These are phyloP conservation scores for Blakeslea trispora DNA, from an alignment of 371 early-diverging fungal species.

Conservation along the genomic window DNA sequence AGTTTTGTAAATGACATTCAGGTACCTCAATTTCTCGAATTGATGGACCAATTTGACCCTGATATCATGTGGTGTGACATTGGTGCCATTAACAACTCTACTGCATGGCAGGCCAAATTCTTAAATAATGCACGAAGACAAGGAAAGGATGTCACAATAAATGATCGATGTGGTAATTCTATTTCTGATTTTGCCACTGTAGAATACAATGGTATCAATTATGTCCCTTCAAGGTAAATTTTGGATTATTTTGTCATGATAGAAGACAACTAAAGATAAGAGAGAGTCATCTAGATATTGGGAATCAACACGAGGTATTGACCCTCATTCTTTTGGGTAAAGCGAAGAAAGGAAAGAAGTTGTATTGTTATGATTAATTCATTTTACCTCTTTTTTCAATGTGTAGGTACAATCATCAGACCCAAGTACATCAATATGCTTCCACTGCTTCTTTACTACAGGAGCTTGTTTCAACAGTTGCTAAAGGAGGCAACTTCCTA, in stretches of 20 bases:
- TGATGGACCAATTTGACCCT: constrained; percentile 27
- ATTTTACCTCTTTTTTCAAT: no score
- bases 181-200: constrained; percentile 23
- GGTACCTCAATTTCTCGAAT: constrained; percentile 36
- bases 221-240: constrained; percentile 16
- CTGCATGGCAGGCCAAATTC: constrained; percentile 32
- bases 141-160: constrained; percentile 23
- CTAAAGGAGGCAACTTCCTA: constrained; percentile 40
- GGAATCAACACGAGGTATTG: constrained; percentile 23
- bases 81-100: constrained; percentile 41
- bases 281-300: no score
- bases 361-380: no score
- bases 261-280: no score
- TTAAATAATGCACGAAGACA: constrained; percentile 23
- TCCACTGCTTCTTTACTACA: constrained; percentile 19
- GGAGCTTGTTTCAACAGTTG: constrained; percentile 26
- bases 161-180: constrained; percentile 22
- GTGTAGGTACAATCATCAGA: constrained; percentile 34
- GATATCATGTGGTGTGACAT: constrained; percentile 47
- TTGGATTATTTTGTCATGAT: constrained; percentile 6
- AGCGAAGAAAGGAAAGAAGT: no score
- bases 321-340: constrained; percentile 29
- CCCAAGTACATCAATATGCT: constrained; percentile 30
- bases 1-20: constrained; percentile 42
- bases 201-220: constrained; percentile 15